Evolutionary conservation across 2,329 filamentous ascomycete genomes (phyloP).

Genomic region (Colletotrichum horii): DNA sequence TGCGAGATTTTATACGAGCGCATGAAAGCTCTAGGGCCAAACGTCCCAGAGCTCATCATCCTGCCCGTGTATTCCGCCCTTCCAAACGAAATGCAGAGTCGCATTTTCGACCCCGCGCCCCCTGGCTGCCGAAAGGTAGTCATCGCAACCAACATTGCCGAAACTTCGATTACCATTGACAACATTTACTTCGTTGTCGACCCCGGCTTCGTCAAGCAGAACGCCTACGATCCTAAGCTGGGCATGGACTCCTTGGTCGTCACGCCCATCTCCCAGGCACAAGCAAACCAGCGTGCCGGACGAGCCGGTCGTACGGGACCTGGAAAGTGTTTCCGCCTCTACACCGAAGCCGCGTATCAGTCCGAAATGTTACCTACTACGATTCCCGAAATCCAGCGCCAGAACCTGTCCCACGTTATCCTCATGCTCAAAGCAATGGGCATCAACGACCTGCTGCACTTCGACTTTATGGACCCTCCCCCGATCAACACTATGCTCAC

Average conservation of each 20-base stretch:
- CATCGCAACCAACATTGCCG: conserved; percentile 97
- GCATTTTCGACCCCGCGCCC: conserved; percentile 93
- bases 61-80: conserved; percentile 95
- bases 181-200: conserved; percentile 98
- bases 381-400: conserved; percentile 94
- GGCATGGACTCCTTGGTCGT: conserved; percentile 98
- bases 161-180: conserved; percentile 97
- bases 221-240: conserved; percentile 94
- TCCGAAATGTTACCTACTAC: conserved; percentile 97
- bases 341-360: conserved; percentile 94
- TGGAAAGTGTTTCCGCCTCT: conserved; percentile 93
- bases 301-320: conserved; percentile 93
- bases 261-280: conserved; percentile 94
- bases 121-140: conserved; percentile 89
- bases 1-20: conserved; percentile 93
- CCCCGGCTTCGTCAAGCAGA: conserved; percentile 97
- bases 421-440: conserved; percentile 99
- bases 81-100: conserved; percentile 90
- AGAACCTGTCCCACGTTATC: conserved; percentile 92
- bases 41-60: conserved; percentile 89
- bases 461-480: conserved; percentile 99
- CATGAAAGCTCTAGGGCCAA: conserved; percentile 93
- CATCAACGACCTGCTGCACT: conserved; percentile 95
- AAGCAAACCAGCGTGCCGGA: conserved; percentile 92
- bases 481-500: conserved; percentile 98